These are phyloP conservation scores for Apophysomyces ossiformis DNA, from an alignment of 371 early-diverging fungal species.

Conservation along the genomic window DNA sequence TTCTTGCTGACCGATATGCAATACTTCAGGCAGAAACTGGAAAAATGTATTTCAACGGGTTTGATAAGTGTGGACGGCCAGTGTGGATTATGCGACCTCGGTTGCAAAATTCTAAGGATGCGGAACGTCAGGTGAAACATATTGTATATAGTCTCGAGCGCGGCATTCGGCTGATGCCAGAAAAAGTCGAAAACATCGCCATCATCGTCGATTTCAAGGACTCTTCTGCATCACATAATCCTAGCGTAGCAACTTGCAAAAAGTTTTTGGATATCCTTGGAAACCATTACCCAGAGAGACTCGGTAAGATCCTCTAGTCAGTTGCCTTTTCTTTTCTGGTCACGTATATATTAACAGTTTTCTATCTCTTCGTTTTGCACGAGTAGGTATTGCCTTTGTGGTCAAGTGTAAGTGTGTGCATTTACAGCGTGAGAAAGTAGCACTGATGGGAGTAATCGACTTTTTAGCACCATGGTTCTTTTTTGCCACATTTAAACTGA, in stretches of 20 bases:
- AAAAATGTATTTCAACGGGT: conserved; percentile 83
- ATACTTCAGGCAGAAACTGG: conserved; percentile 69
- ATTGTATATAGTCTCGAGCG: conserved; percentile 82
- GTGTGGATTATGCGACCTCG: conserved; percentile 77
- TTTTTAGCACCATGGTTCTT: conserved; percentile 86
- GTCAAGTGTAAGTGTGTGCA: conserved; percentile 43
- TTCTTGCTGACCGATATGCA: neutral
- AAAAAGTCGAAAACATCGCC: conserved; percentile 67
- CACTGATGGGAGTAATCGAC: neutral
- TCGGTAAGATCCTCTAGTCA: conserved; percentile 45
- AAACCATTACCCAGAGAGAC: conserved; percentile 88
- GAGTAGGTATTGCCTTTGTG: conserved; percentile 40
- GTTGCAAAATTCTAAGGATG: conserved; percentile 80
- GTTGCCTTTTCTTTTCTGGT: conserved; percentile 25
- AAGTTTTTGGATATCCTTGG: conserved; percentile 79
- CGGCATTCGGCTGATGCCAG: conserved; percentile 81
- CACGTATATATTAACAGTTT: conserved; percentile 34
- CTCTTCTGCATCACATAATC: conserved; percentile 68
- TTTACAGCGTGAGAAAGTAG: neutral
- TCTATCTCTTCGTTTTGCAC: neutral
- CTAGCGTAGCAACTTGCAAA: conserved; percentile 74
- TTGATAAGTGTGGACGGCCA: conserved; percentile 72
- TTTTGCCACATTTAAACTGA: conserved; percentile 75
- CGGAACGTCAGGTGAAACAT: conserved; percentile 75
- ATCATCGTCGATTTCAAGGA: conserved; percentile 85